These are phyloP conservation scores for Paramecium bursaria DNA, from an alignment of 73 alveolate species.

Conservation along the genomic window DNA sequence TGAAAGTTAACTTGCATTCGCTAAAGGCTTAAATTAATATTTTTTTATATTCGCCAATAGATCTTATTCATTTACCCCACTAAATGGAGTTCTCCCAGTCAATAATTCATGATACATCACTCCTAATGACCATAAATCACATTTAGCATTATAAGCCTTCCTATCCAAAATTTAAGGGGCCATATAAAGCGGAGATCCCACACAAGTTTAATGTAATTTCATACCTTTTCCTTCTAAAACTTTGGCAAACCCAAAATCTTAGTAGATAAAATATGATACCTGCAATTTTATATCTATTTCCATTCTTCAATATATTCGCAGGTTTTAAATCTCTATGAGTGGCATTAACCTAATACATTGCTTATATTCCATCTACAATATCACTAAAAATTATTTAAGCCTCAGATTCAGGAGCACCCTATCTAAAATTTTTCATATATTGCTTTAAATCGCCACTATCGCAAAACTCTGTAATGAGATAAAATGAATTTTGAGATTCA, in stretches of 20 bases:
- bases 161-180: slow-evolving; percentile 65
- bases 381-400: slow-evolving; percentile 44
- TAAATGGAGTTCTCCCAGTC: slow-evolving; percentile 65
- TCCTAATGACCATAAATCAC: slow-evolving; percentile 70
- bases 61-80: slow-evolving; percentile 47
- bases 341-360: slow-evolving; percentile 17
- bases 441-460: slow-evolving; percentile 62
- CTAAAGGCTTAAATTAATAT: background rate
- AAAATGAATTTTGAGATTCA: slow-evolving; percentile 34
- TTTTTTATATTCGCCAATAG: slow-evolving; percentile 13
- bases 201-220: slow-evolving; percentile 42
- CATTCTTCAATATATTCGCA: slow-evolving; percentile 47
- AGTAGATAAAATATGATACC: too few relatives aligned
- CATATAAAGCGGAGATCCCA: slow-evolving; percentile 69
- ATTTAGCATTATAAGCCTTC: slow-evolving; percentile 38
- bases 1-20: background rate
- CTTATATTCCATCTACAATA: slow-evolving; percentile 56
- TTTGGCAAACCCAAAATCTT: slow-evolving; percentile 72
- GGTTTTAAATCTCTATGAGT: slow-evolving; percentile 68
- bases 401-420: slow-evolving; percentile 36
- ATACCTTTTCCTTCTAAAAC: slow-evolving; percentile 35
- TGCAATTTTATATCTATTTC: slow-evolving; percentile 56
- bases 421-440: slow-evolving; percentile 36
- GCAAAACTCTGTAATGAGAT: slow-evolving; percentile 58
- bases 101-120: slow-evolving; percentile 65